Evolutionary conservation across 2,329 filamentous ascomycete genomes (phyloP).

Genomic region (Penicillium vulpinum): DNA sequence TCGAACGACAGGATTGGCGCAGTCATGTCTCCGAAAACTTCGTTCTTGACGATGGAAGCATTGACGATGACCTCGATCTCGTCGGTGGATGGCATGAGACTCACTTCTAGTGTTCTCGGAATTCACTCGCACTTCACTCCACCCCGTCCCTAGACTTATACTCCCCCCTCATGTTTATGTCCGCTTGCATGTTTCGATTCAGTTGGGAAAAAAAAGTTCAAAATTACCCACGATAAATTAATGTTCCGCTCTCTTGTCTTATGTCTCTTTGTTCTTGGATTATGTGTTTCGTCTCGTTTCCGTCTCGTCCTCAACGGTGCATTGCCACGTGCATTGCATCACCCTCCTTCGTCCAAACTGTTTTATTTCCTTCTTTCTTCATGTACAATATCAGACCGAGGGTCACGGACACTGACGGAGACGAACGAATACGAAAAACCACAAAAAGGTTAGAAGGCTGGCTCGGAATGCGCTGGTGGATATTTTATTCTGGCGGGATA

Average conservation of each 20-base stretch:
- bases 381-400: slow-evolving; percentile 25
- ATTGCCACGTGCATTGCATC: not conserved
- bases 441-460: slow-evolving; percentile 30
- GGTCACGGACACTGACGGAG: slow-evolving; percentile 11
- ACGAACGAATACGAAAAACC: slow-evolving; percentile 22
- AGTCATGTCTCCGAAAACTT: slow-evolving; percentile 35
- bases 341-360: slow-evolving; percentile 5
- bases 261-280: slow-evolving; percentile 20
- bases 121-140: slow-evolving; percentile 12
- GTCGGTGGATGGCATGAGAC: slow-evolving; percentile 85
- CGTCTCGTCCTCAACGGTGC: slow-evolving; percentile 9
- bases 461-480: slow-evolving; percentile 10
- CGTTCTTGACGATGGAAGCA: slow-evolving; percentile 53
- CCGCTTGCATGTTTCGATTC: slow-evolving; percentile 19
- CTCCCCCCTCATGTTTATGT: slow-evolving; percentile 17
- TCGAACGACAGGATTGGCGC: slow-evolving; percentile 51
- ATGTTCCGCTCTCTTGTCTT: slow-evolving; percentile 18
- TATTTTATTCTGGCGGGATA: slow-evolving; percentile 11
- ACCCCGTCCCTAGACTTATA: slow-evolving; percentile 2
- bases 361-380: slow-evolving; percentile 8
- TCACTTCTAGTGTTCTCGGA: slow-evolving; percentile 52
- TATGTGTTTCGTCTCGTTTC: slow-evolving; percentile 15
- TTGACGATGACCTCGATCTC: slow-evolving; percentile 80
- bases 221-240: slow-evolving; percentile 28
- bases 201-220: slow-evolving; percentile 27